Evolutionary conservation across 2,329 filamentous ascomycete species (phyloP).

Genomic region (Dactylellina cionopaga): DNA sequence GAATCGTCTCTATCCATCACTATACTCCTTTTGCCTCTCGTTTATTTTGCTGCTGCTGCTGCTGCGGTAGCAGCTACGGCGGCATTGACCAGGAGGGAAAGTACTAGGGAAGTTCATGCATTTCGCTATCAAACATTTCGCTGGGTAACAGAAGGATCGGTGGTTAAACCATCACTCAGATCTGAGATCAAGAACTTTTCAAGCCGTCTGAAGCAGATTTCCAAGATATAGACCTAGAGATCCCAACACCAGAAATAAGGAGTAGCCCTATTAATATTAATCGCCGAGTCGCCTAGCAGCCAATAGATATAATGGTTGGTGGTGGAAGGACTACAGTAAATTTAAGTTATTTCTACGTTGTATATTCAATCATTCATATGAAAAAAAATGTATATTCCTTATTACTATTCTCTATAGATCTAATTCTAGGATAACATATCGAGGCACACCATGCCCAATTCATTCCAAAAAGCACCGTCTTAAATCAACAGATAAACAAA

Average conservation of each 20-base stretch:
- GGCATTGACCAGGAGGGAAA: background rate
- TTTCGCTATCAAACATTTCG: background rate
- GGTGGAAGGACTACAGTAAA: too few relatives aligned
- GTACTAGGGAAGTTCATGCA: background rate
- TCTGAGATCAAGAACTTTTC: background rate
- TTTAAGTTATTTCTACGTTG: too few relatives aligned
- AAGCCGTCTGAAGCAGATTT: background rate
- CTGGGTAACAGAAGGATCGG: background rate
- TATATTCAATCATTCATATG: too few relatives aligned
- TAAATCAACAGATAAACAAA: conserved; percentile 17
- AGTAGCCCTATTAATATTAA: too few relatives aligned
- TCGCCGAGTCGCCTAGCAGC: too few relatives aligned
- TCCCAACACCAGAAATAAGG: background rate
- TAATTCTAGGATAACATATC: too few relatives aligned
- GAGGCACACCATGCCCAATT: too few relatives aligned
- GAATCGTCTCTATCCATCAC: conserved; percentile 13
- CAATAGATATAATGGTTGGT: too few relatives aligned
- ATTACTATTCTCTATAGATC: too few relatives aligned
- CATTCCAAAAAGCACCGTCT: background rate
- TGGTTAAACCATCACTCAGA: background rate
- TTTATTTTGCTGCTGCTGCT: conserved; percentile 19
- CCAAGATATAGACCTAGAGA: conserved; percentile 1
- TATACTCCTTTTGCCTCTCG: background rate
- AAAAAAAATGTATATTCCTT: too few relatives aligned
- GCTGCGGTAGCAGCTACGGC: too few relatives aligned